phyloP scores from a whole-genome alignment of 257 asterid species.

The Solanum gracilifrons region DNA sequence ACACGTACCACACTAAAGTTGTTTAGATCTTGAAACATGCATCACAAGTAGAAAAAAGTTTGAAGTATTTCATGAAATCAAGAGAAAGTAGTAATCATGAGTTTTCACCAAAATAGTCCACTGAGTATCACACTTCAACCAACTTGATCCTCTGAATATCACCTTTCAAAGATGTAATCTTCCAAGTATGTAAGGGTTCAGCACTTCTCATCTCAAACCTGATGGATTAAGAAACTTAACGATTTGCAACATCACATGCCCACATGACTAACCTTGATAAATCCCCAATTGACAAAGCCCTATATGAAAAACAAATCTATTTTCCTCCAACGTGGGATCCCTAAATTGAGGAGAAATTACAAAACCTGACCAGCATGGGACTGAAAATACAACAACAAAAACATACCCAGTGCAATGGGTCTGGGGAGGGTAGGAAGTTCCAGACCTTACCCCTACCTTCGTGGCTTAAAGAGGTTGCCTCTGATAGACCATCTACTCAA shows the following conservation, averaged over 20 bases:
- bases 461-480: not conserved
- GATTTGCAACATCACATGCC: not conserved
- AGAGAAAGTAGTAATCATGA: not conserved
- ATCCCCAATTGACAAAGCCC: not conserved
- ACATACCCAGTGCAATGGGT: not conserved
- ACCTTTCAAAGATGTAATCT: not conserved
- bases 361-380: not conserved
- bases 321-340: not conserved
- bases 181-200: not conserved
- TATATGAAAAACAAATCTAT: not conserved
- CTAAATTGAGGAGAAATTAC: not conserved
- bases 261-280: not conserved
- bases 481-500: not conserved
- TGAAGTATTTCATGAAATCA: not conserved
- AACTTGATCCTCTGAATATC: not conserved
- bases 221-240: not conserved
- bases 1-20: not conserved
- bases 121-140: not conserved
- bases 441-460: not conserved
- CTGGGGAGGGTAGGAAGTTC: not conserved
- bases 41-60: not conserved
- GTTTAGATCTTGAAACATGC: not conserved
- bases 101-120: not conserved
- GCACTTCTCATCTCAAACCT: not conserved
- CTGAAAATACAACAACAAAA: not conserved